Base-by-base conservation (phyloP, 1,139 yeast genomes). In the Kurtzmaniella quercitrusa region DNA sequence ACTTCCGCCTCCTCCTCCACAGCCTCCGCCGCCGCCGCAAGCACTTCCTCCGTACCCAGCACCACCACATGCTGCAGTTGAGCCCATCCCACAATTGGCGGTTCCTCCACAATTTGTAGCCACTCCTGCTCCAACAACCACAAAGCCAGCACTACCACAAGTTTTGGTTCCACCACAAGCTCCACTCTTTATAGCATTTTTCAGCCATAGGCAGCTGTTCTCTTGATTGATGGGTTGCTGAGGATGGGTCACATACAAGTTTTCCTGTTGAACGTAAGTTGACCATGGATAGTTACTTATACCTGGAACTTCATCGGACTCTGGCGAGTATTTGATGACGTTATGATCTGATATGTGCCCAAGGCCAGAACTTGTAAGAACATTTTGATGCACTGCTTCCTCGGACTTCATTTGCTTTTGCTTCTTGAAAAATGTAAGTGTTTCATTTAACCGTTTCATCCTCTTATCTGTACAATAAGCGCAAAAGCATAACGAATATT, bases 401-500 rank as follows among this genome's bases (percentile, higher is more conserved):
- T n/a, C n/a, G n/a, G 11, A n/a, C n/a, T 14, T 37, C 31, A 10
- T 10, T 19, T 25, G 37, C 37, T n/a, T 25, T 17, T 4, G 27
- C 14, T 16, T 38, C 14, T 36, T 41, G 38, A 38, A 38, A 3
- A 38, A 16, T 7, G 6, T 17, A 12, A 14, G 9, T 34, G 2
- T 14, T 14, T 11, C 15, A 12, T 3, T 17, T 18, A 15, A 8
- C 21, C 4, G 7, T 21, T 4, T 21, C 4, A 21, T 21, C 23
- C 43, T n/a, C 16, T 34, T 16, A 17, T 31, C 5, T 9, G 31
- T 40, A 44, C 61, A 56, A 31, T 44, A 48, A 17, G 40, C 34
- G 45, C 60, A 57, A 36, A 46, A 50, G 39, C 61, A 57, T 17
- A 52, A 41, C 3, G 46, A 41, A 40, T 52, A 55, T 7, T 48